Conservation (phyloP, 192 early-diverging fungal genomes). For the Glomus cerebriforme region DNA sequence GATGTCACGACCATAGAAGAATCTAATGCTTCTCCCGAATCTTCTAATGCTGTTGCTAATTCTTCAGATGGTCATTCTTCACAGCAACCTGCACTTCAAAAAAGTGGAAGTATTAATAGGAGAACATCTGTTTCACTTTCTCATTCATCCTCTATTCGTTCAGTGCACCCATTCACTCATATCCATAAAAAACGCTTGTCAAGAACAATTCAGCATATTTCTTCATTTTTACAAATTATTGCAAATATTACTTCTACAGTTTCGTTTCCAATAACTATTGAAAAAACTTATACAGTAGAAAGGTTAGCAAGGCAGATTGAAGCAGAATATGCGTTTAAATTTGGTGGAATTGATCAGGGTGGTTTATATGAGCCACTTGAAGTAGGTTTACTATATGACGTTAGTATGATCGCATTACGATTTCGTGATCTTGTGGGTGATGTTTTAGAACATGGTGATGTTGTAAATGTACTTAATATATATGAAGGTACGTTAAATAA, state of each 20-base stretch:
- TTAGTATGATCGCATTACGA: constrained; percentile 38
- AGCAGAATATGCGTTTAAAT: constrained; percentile 64
- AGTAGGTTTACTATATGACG: constrained; percentile 25
- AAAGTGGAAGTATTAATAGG: neutral
- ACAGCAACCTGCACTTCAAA: neutral
- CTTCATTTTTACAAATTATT: constrained; percentile 48
- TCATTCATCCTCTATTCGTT: constrained; percentile 18
- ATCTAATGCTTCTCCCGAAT: neutral
- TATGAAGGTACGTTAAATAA: constrained; percentile 39
- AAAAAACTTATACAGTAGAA: constrained; percentile 60
- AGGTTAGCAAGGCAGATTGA: constrained; percentile 67
- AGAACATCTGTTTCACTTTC: neutral
- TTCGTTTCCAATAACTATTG: constrained; percentile 56
- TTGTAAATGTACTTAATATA: constrained; percentile 55
- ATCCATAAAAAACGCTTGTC: constrained; percentile 30
- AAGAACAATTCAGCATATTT: constrained; percentile 29
- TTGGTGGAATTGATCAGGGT: constrained; percentile 13
- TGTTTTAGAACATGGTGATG: constrained; percentile 55
- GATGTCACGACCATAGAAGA: neutral
- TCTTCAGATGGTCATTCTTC: neutral
- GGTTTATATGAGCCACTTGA: constrained; percentile 36
- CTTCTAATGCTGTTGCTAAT: too few relatives aligned
- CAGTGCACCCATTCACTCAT: constrained; percentile 5
- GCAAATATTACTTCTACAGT: constrained; percentile 38
- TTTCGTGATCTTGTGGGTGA: constrained; percentile 54